These are phyloP conservation scores for Pouteria glomerata DNA, from an alignment of 148 eudicot species.

Conservation along the genomic window DNA sequence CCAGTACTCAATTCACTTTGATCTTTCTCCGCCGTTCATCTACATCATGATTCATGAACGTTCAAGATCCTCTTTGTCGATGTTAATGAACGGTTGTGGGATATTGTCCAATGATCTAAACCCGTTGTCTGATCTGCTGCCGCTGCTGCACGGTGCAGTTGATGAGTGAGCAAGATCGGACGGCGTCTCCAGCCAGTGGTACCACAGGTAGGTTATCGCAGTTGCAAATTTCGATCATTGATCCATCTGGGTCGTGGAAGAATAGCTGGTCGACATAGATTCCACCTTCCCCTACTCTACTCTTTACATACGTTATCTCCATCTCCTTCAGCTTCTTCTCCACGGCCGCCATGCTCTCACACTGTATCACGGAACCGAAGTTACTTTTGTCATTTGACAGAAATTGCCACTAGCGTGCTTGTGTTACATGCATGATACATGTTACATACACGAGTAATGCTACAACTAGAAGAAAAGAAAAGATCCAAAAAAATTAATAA, in stretches of 20 bases:
- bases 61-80: too few species aligned
- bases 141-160: conserved; percentile 13
- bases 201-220: conserved; percentile 44
- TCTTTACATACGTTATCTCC: conserved; percentile 29
- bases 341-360: conserved; percentile 36
- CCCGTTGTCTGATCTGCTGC: background rate
- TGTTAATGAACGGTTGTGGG: background rate
- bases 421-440: too few species aligned
- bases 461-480: too few species aligned
- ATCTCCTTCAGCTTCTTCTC: conserved; percentile 36
- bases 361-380: conserved; percentile 16
- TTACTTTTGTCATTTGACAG: background rate
- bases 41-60: background rate
- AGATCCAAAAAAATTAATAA: too few species aligned
- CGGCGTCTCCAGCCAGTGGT: conserved; percentile 23
- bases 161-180: conserved; percentile 12
- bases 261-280: conserved; percentile 45
- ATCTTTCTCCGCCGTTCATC: background rate
- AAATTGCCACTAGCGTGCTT: too few species aligned
- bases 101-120: background rate
- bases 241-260: conserved; percentile 60
- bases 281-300: conserved; percentile 39
- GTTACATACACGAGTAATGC: too few species aligned
- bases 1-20: too few species aligned
- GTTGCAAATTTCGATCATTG: conserved; percentile 49